These are phyloP conservation scores for Inga laurina DNA, from an alignment of 306 rosid species.

Conservation along the genomic window DNA sequence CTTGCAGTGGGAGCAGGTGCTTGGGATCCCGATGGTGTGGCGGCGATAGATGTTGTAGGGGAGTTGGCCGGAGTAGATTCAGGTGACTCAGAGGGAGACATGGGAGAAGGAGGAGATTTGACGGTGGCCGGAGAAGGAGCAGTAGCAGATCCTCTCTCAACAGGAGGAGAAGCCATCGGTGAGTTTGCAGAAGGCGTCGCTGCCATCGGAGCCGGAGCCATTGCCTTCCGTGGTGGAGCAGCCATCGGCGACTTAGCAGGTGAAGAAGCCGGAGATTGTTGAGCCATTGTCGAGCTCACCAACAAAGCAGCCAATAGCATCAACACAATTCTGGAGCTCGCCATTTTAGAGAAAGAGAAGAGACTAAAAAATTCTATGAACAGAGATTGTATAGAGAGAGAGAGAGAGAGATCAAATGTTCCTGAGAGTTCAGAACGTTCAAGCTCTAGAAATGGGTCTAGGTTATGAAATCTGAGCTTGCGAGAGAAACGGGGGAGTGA, in stretches of 20 bases:
- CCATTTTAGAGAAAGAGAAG: constrained; percentile 38
- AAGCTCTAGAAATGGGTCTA: background rate
- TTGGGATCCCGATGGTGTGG: constrained; percentile 20
- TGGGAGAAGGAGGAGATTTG: constrained; percentile 46
- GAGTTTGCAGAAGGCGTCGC: constrained; percentile 26
- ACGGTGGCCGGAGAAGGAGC: constrained; percentile 37
- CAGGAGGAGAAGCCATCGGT: constrained; percentile 34
- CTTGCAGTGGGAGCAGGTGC: constrained; percentile 17
- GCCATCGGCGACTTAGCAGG: constrained; percentile 30
- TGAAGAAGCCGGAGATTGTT: constrained; percentile 45
- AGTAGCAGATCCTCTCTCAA: background rate
- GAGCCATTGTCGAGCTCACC: constrained; percentile 39
- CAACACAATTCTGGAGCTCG: constrained; percentile 30
- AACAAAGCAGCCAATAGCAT: constrained; percentile 43
- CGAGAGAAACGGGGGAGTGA: background rate
- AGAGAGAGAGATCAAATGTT: background rate
- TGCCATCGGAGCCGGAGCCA: constrained; percentile 15
- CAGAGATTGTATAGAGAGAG: background rate
- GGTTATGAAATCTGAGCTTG: background rate
- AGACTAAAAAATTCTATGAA: background rate
- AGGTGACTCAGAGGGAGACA: constrained; percentile 28
- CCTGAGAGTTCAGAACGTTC: background rate
- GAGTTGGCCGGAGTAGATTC: constrained; percentile 13
- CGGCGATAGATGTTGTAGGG: constrained; percentile 32
- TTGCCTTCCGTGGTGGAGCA: constrained; percentile 4